Percentiles rank a stretch among this genome's conserved stretches.
phyloP scores from a whole-genome alignment of 192 early-diverging fungal species.

The Phycomyces blakesleeanus region DNA sequence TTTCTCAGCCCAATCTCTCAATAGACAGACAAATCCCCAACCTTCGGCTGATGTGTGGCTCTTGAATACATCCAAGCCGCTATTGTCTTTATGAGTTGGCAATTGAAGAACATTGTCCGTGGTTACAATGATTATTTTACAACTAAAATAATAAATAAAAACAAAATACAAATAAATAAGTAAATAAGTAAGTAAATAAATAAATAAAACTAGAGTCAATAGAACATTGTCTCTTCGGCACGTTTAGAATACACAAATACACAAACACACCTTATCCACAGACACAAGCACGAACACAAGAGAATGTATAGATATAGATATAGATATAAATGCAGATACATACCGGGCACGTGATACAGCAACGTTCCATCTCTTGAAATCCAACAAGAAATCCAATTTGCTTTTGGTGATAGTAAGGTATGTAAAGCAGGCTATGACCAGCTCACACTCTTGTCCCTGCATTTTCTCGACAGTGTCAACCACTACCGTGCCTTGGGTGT shows the following conservation, averaged over 20 bases:
- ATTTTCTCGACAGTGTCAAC: conserved; percentile 52
- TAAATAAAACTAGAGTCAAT: too few relatives aligned
- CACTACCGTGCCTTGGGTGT: conserved; percentile 29
- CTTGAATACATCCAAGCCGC: too few relatives aligned
- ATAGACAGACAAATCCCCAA: too few relatives aligned
- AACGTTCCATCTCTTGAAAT: conserved; percentile 46
- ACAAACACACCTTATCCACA: too few relatives aligned
- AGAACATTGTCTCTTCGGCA: too few relatives aligned
- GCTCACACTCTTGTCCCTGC: conserved; percentile 54
- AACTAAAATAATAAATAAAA: conserved; percentile 1
- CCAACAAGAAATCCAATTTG: conserved; percentile 36
- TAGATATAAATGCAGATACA: too few relatives aligned
- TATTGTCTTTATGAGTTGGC: too few relatives aligned
- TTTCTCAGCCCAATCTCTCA: too few relatives aligned
- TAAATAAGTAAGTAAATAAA: background rate
- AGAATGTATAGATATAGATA: background rate
- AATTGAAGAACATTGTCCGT: conserved; percentile 2
- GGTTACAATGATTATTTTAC: conserved; percentile 22
- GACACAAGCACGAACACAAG: too few relatives aligned
- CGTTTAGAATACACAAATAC: background rate
- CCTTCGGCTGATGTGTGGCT: too few relatives aligned
- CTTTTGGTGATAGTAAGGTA: conserved; percentile 32
- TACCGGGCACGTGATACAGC: conserved; percentile 40
- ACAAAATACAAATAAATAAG: background rate
- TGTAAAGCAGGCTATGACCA: conserved; percentile 59